phyloP scores from a whole-genome alignment of 2,329 filamentous ascomycete genomes.

The Calonectria leucothoes region DNA sequence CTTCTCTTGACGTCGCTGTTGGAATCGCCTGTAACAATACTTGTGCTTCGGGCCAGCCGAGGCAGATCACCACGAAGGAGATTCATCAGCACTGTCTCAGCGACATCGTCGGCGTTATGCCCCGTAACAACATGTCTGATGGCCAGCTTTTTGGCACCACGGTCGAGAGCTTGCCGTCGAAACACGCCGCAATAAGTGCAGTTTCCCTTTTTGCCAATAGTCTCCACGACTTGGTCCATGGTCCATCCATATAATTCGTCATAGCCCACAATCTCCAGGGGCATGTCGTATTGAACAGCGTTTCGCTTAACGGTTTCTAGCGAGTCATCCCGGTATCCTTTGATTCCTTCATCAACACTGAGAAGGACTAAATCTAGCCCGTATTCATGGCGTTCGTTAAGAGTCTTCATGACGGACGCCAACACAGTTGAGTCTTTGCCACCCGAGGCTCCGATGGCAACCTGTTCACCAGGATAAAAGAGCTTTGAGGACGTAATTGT shows the following conservation, averaged over 20 bases:
- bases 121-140: slow-evolving; percentile 97
- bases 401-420: slow-evolving; percentile 91
- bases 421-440: slow-evolving; percentile 98
- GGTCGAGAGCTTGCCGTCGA: slow-evolving; percentile 90
- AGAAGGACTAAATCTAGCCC: slow-evolving; percentile 87
- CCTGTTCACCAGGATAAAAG: slow-evolving; percentile 83
- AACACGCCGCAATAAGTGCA: slow-evolving; percentile 99
- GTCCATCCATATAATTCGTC: slow-evolving; percentile 97
- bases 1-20: slow-evolving; percentile 92
- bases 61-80: slow-evolving; percentile 90
- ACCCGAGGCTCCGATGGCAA: slow-evolving; percentile 96
- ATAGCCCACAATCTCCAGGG: slow-evolving; percentile 92
- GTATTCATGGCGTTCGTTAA: slow-evolving; percentile 91
- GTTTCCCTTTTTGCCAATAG: slow-evolving; percentile 97
- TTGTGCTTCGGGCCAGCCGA: slow-evolving; percentile 87
- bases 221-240: slow-evolving; percentile 98
- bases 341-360: slow-evolving; percentile 97
- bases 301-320: slow-evolving; percentile 97
- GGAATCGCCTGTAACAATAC: slow-evolving; percentile 83
- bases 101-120: slow-evolving; percentile 97
- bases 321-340: slow-evolving; percentile 95
- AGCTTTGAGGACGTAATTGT: slow-evolving; percentile 87
- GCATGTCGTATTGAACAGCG: slow-evolving; percentile 89
- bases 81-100: slow-evolving; percentile 98
- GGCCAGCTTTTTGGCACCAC: slow-evolving; percentile 86